Evolutionary conservation across 257 asterid genomes (phyloP).

Genomic region (Galeopsis tetrahit): DNA sequence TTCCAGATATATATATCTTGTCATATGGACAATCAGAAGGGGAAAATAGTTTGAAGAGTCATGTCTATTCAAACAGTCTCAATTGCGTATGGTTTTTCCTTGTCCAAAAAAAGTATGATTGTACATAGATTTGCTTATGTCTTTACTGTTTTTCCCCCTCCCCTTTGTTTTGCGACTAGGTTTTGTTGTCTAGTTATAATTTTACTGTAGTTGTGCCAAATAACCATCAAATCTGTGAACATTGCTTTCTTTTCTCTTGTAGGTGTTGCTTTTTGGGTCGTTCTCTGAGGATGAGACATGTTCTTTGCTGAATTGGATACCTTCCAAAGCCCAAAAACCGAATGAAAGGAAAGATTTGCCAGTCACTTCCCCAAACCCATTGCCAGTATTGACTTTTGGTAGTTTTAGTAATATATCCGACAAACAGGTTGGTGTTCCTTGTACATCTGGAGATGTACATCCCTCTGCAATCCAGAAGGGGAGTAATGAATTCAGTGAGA

Average conservation of each 20-base stretch:
- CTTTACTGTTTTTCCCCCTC: not conserved
- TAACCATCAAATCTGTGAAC: conserved; percentile 20
- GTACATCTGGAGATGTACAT: conserved; percentile 34
- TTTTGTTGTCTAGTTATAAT: not conserved
- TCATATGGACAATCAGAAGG: not conserved
- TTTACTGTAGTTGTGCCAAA: not conserved
- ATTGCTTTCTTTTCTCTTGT: conserved; percentile 24
- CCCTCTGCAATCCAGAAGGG: conserved; percentile 38
- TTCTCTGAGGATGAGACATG: conserved; percentile 85
- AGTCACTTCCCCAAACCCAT: conserved; percentile 38
- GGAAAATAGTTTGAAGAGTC: not conserved
- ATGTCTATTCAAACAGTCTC: not conserved
- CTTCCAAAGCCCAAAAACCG: conserved; percentile 33
- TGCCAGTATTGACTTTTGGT: conserved; percentile 55
- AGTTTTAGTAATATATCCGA: conserved; percentile 43
- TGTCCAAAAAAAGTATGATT: not conserved
- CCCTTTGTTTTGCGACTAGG: conserved; percentile 2
- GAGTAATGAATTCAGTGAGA: conserved; percentile 31
- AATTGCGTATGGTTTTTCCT: no score
- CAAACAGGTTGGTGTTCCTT: conserved; percentile 35
- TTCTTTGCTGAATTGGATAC: conserved; percentile 48
- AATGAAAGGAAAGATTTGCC: conserved; percentile 37
- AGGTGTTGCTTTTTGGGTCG: conserved; percentile 90
- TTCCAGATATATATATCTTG: not conserved
- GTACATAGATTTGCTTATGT: not conserved